These are phyloP conservation scores for Sesbania bispinosa DNA, from an alignment of 306 rosid species.

Conservation along the genomic window DNA sequence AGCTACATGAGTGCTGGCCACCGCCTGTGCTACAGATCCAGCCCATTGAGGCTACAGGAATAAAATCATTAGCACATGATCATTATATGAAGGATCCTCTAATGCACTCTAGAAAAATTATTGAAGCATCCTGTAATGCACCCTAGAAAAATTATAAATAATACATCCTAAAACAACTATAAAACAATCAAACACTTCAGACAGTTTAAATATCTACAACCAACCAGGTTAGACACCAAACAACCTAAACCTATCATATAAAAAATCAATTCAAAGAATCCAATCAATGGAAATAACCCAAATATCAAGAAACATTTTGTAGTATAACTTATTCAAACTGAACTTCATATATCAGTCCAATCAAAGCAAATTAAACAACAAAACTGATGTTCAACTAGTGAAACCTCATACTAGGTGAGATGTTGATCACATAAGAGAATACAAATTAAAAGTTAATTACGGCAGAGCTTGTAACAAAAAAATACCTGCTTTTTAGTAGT, in stretches of 20 bases:
- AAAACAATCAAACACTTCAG: neutral
- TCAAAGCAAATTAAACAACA: neutral
- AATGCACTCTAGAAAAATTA: neutral
- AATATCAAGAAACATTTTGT: neutral
- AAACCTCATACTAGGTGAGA: slow-evolving; percentile 1
- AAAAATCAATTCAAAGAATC: slow-evolving; percentile 8
- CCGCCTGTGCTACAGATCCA: slow-evolving; percentile 46
- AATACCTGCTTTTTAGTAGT: slow-evolving; percentile 70
- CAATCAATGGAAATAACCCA: neutral
- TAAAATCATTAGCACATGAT: slow-evolving; percentile 27
- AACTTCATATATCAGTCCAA: neutral
- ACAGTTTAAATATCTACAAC: neutral
- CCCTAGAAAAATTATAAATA: neutral
- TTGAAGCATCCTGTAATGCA: neutral
- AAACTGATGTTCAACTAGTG: neutral
- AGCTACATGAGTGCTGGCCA: slow-evolving; percentile 35
- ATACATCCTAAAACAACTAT: neutral
- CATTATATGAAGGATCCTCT: neutral
- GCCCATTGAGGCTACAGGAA: slow-evolving; percentile 59
- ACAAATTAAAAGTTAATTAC: neutral
- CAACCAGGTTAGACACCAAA: neutral
- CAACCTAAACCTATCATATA: neutral
- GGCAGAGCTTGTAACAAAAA: slow-evolving; percentile 2
- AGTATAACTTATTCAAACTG: slow-evolving; percentile 8
- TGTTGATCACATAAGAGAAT: slow-evolving; percentile 1